Base-by-base conservation (phyloP, 2,329 filamentous ascomycete genomes). In the Alternaria sp. region DNA sequence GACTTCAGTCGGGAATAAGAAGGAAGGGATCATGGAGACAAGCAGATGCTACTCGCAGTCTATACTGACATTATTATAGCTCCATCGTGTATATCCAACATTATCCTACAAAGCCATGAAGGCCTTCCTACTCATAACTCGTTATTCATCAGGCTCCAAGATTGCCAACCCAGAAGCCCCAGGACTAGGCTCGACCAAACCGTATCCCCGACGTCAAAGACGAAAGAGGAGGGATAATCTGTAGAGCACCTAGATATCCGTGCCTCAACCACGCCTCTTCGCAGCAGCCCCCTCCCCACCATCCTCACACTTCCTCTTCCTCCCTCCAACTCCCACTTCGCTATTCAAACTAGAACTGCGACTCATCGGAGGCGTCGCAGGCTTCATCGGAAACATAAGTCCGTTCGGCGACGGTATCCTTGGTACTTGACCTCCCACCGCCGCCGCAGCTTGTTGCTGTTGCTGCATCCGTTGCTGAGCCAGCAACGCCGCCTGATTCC, bases 311-410 rank as follows among this genome's bases (percentile, higher is more conserved):
- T 72, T 77, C 61, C 74, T 74, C 64, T 77, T 78, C 28, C 69
- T 66, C 5, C 55, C 56, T 11, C 58, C 60, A 5, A 43, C 47
- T n/a, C 60, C 57, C 6, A 44, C 61, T 18, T 71, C 69, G 33
- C 75, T 73, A 14, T 68, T 65, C 57, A 66, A 57, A 50, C 75
- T 78, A 43, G 64, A 66, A 55, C 70, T 73, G 11, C 75, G 62
- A 60, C 74, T 77, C 74, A 75, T 74, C 3, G 75, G 75, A 20
- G 75, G 76, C 37, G 74, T 76, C 26, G 50, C 44, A 44, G 47
- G 45, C 37, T 63, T 61, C 28, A 58, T 46, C 46, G 53, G 46
- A 15, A 61, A 66, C 20, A 60, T 1, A 26, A 53, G 50, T 51
- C 60, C 65, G 21, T 55, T 45, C 4, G 43, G 47, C 20, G 62